Evolutionary conservation across 768 basidiomycete genomes (phyloP).

Genomic region (Phlegmacium glaucopus): DNA sequence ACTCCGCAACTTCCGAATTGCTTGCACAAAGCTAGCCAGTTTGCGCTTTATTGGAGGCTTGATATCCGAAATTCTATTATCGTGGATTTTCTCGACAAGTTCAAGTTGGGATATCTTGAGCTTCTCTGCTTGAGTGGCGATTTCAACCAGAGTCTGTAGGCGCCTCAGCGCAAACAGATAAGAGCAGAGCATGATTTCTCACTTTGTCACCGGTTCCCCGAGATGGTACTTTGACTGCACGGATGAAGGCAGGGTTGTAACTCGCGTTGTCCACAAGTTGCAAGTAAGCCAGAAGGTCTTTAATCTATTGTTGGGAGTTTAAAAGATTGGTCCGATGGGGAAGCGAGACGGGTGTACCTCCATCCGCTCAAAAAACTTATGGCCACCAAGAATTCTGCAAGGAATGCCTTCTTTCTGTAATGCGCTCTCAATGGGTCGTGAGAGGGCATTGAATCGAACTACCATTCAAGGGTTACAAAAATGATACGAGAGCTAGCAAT

Average conservation of each 20-base stretch:
- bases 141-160: conserved; percentile 55
- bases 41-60: conserved; percentile 68
- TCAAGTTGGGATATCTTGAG: conserved; percentile 53
- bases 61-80: conserved; percentile 57
- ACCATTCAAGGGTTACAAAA: not conserved
- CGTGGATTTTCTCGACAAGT: conserved; percentile 61
- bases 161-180: not conserved
- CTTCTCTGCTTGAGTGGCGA: conserved; percentile 49
- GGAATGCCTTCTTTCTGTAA: conserved; percentile 81
- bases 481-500: not conserved
- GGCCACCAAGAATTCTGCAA: conserved; percentile 69
- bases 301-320: conserved; percentile 45
- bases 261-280: conserved; percentile 77
- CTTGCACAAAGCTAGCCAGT: conserved; percentile 54
- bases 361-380: conserved; percentile 82
- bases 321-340: not conserved
- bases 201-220: conserved; percentile 81
- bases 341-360: conserved; percentile 45
- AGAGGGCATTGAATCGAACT: conserved; percentile 84
- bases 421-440: conserved; percentile 69
- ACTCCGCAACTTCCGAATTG: conserved; percentile 48
- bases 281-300: conserved; percentile 78
- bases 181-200: not conserved
- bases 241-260: conserved; percentile 62
- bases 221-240: conserved; percentile 71